Evolutionary conservation across 2,329 filamentous ascomycete species (phyloP).

Genomic region (Alternaria metachromatica): DNA sequence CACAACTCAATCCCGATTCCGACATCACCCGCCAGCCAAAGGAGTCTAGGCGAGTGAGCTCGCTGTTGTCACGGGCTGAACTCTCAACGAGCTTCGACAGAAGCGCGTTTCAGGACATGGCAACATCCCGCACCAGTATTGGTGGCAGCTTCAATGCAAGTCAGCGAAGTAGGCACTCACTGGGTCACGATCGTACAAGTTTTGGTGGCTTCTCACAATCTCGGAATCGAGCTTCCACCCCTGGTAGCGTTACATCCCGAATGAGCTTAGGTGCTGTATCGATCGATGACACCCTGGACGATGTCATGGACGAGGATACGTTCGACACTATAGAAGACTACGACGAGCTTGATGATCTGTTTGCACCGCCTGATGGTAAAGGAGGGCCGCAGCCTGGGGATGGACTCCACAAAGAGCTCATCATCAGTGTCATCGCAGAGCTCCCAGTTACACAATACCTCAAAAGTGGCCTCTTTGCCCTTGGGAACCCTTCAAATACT

Average conservation of each 20-base stretch:
- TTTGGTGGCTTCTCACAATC: constrained; percentile 53
- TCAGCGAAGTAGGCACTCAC: constrained; percentile 73
- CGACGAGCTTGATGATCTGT: constrained; percentile 49
- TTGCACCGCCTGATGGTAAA: constrained; percentile 39
- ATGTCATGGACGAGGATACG: constrained; percentile 48
- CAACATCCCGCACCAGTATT: constrained; percentile 54
- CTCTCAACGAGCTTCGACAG: constrained; percentile 84
- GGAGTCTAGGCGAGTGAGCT: constrained; percentile 84
- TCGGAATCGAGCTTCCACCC: constrained; percentile 63
- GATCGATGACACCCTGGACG: constrained; percentile 48
- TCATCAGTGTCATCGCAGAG: constrained; percentile 46
- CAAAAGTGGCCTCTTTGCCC: constrained; percentile 34
- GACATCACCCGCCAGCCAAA: constrained; percentile 60
- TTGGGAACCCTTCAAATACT: constrained; percentile 23
- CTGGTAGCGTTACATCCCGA: constrained; percentile 53
- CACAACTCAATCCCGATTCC: constrained; percentile 58
- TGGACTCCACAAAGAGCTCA: constrained; percentile 49
- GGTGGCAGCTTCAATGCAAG: constrained; percentile 53
- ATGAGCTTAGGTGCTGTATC: constrained; percentile 48
- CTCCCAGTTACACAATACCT: constrained; percentile 40
- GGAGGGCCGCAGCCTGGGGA: constrained; percentile 42
- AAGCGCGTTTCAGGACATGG: constrained; percentile 77
- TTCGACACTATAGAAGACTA: constrained; percentile 50
- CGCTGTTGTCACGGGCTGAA: constrained; percentile 84
- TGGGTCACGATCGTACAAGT: constrained; percentile 72